phyloP scores from a whole-genome alignment of 2,329 filamentous ascomycete species.

The Stemphylium beticola region DNA sequence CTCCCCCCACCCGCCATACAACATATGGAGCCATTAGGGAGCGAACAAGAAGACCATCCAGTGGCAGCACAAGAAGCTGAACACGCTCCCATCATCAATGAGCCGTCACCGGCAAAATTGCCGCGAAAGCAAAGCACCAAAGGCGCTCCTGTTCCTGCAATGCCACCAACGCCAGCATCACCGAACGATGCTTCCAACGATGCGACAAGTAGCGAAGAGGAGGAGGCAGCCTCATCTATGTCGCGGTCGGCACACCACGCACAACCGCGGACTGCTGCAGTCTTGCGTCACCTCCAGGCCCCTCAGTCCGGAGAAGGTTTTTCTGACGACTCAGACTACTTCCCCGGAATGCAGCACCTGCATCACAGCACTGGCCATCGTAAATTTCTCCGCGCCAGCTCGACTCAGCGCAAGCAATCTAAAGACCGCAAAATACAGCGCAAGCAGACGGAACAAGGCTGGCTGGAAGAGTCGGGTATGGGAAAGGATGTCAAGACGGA shows the following conservation, averaged over 20 bases:
- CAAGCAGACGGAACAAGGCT: constrained; percentile 46
- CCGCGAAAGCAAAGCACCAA: constrained; percentile 41
- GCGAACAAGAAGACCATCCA: constrained; percentile 45
- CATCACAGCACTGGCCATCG: constrained; percentile 24
- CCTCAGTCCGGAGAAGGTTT: constrained; percentile 47
- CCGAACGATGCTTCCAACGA: constrained; percentile 47
- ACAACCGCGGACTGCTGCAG: constrained; percentile 37
- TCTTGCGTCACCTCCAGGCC: constrained; percentile 43
- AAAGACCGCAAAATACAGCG: constrained; percentile 46
- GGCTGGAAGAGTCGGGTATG: constrained; percentile 58
- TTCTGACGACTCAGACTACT: constrained; percentile 53
- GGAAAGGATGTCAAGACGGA: constrained; percentile 53
- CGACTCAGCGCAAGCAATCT: constrained; percentile 39
- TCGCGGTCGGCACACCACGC: constrained; percentile 25
- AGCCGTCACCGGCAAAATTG: constrained; percentile 39
- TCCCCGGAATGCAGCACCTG: constrained; percentile 46
- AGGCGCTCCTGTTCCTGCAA: constrained; percentile 16
- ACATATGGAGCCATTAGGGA: constrained; percentile 20
- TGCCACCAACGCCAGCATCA: constrained; percentile 40
- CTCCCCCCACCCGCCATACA: constrained; percentile 28
- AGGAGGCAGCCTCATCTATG: constrained; percentile 22
- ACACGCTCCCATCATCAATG: constrained; percentile 34
- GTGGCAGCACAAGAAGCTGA: constrained; percentile 39
- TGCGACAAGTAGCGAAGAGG: constrained; percentile 33
- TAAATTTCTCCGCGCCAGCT: constrained; percentile 34